These are phyloP conservation scores for Pseudogymnoascus destructans DNA, from an alignment of 2,329 filamentous ascomycete species.

Conservation along the genomic window DNA sequence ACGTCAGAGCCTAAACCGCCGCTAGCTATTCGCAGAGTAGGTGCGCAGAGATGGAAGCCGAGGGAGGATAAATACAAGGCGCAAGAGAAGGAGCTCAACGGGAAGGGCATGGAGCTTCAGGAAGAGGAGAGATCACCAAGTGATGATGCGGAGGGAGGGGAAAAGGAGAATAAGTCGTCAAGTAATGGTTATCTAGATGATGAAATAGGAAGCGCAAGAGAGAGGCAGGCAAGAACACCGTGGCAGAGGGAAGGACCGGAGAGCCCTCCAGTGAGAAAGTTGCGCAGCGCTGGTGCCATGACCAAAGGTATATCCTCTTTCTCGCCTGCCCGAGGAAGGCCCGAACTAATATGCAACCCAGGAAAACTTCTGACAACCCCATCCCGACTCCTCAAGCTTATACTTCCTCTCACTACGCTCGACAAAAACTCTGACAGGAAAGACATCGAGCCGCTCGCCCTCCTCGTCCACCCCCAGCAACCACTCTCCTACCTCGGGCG, in stretches of 20 bases:
- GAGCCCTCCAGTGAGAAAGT: slow-evolving; percentile 37
- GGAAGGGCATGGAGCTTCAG: slow-evolving; percentile 27
- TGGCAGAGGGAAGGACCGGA: slow-evolving; percentile 54
- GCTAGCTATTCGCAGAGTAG: neutral
- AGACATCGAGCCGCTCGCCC: slow-evolving; percentile 68
- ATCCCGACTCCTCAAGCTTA: slow-evolving; percentile 65
- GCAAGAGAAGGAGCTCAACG: slow-evolving; percentile 23
- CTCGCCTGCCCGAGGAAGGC: neutral
- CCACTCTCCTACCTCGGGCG: slow-evolving; percentile 83
- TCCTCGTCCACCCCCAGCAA: slow-evolving; percentile 80
- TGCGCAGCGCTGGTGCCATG: slow-evolving; percentile 41
- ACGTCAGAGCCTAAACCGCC: neutral
- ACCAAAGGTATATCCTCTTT: slow-evolving; percentile 39
- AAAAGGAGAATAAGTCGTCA: neutral
- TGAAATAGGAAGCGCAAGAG: slow-evolving; percentile 31
- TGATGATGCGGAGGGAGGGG: slow-evolving; percentile 14
- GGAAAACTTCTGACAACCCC: slow-evolving; percentile 72
- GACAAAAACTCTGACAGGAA: slow-evolving; percentile 48
- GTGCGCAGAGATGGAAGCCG: neutral
- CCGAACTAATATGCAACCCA: slow-evolving; percentile 21
- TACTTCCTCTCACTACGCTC: slow-evolving; percentile 56
- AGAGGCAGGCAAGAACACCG: slow-evolving; percentile 46
- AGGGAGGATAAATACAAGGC: neutral
- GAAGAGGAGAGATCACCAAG: slow-evolving; percentile 27
- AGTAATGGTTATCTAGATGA: slow-evolving; percentile 29